Evolutionary conservation across 2,329 filamentous ascomycete species (phyloP).

Genomic region (Penicillium brevicompactum): DNA sequence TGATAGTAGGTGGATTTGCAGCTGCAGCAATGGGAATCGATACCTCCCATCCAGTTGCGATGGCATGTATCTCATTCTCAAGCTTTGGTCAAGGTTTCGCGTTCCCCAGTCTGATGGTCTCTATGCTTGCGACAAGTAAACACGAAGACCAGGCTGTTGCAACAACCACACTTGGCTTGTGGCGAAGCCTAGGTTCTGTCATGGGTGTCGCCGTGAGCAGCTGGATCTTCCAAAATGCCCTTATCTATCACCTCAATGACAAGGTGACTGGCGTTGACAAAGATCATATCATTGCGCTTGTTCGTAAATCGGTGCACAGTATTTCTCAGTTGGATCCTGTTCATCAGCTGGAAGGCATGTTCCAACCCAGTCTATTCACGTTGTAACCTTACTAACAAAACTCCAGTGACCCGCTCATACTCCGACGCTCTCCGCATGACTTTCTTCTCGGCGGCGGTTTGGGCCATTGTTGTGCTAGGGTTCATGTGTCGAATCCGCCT

Average conservation of each 20-base stretch:
- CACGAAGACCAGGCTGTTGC: slow-evolving; percentile 68
- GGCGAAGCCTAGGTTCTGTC: slow-evolving; percentile 71
- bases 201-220: slow-evolving; percentile 73
- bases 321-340: slow-evolving; percentile 49
- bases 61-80: slow-evolving; percentile 59
- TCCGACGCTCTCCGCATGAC: slow-evolving; percentile 39
- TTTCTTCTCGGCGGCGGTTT: slow-evolving; percentile 42
- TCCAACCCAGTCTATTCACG: neutral
- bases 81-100: slow-evolving; percentile 65
- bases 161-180: slow-evolving; percentile 70
- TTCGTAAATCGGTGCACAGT: slow-evolving; percentile 53
- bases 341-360: slow-evolving; percentile 51
- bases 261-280: slow-evolving; percentile 64
- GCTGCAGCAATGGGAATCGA: slow-evolving; percentile 55
- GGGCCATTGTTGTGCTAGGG: slow-evolving; percentile 36
- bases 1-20: slow-evolving; percentile 54
- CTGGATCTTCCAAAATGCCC: slow-evolving; percentile 71
- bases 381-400: slow-evolving; percentile 17
- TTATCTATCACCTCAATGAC: slow-evolving; percentile 60
- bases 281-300: slow-evolving; percentile 52
- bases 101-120: slow-evolving; percentile 66
- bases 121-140: slow-evolving; percentile 60
- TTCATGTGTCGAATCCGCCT: slow-evolving; percentile 36
- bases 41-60: slow-evolving; percentile 56
- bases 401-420: slow-evolving; percentile 40